These are phyloP conservation scores for Aspergillus sojae DNA, from an alignment of 2,329 filamentous ascomycete species.

Conservation along the genomic window DNA sequence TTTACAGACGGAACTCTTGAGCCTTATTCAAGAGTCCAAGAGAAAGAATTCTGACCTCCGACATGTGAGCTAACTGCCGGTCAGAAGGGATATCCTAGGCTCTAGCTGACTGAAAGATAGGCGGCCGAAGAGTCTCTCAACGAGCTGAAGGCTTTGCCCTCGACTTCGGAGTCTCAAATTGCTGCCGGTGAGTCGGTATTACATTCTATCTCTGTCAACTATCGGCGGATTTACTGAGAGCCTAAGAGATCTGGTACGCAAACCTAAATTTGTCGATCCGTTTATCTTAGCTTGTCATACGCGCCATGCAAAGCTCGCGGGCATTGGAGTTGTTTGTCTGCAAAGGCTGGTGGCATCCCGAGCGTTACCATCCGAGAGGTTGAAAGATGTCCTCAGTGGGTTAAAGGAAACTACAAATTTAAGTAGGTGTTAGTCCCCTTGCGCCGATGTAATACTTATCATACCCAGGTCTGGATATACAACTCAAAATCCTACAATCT, in stretches of 20 bases:
- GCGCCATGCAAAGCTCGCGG: slow-evolving; percentile 86
- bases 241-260: slow-evolving; percentile 74
- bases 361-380: slow-evolving; percentile 74
- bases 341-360: slow-evolving; percentile 83
- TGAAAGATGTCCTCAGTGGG: slow-evolving; percentile 86
- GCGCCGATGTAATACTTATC: slow-evolving; percentile 24
- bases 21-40: slow-evolving; percentile 93
- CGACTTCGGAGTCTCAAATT: slow-evolving; percentile 75
- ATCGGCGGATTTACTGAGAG: slow-evolving; percentile 26
- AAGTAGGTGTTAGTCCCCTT: slow-evolving; percentile 52
- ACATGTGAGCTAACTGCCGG: slow-evolving; percentile 52
- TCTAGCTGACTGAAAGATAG: slow-evolving; percentile 49
- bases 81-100: slow-evolving; percentile 15
- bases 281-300: slow-evolving; percentile 92
- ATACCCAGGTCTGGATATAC: slow-evolving; percentile 71
- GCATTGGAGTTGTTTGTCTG: slow-evolving; percentile 83
- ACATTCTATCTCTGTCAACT: background rate
- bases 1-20: slow-evolving; percentile 82
- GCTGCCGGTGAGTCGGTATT: slow-evolving; percentile 60
- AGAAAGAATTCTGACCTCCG: slow-evolving; percentile 88
- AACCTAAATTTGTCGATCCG: slow-evolving; percentile 82
- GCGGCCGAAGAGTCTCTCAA: slow-evolving; percentile 92
- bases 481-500: slow-evolving; percentile 93
- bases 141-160: slow-evolving; percentile 76
- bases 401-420: slow-evolving; percentile 77